These are phyloP conservation scores for Cyberlindnera samutprakarnensis DNA, from an alignment of 805 yeast genomes.

Conservation along the genomic window DNA sequence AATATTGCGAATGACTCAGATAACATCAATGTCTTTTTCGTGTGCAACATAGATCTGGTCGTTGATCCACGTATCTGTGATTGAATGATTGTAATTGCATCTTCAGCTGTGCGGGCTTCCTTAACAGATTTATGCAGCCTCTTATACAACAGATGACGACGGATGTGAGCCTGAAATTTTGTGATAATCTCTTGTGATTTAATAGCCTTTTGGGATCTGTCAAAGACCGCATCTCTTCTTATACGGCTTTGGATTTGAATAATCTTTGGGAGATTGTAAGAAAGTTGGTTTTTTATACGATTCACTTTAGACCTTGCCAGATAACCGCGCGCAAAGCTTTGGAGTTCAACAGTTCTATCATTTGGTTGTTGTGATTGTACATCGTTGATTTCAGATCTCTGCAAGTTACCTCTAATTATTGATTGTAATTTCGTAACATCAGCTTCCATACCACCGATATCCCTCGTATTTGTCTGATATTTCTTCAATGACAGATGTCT, in stretches of 20 bases:
- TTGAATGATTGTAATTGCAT: slow-evolving; percentile 30
- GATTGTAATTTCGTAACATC: slow-evolving; percentile 28
- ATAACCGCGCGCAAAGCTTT: slow-evolving; percentile 36
- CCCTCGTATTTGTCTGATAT: slow-evolving; percentile 23
- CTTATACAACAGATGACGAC: slow-evolving; percentile 26
- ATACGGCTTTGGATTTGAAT: slow-evolving; percentile 13
- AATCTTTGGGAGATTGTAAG: slow-evolving; percentile 12
- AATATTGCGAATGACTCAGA: slow-evolving; percentile 19
- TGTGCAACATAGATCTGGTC: slow-evolving; percentile 6
- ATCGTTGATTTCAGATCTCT: slow-evolving; percentile 8
- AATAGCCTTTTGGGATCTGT: slow-evolving; percentile 1
- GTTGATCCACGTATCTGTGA: slow-evolving; percentile 26
- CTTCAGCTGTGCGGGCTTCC: slow-evolving; percentile 19
- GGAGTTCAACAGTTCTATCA: slow-evolving; percentile 24
- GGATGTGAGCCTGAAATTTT: slow-evolving; percentile 29
- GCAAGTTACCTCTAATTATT: slow-evolving; percentile 25
- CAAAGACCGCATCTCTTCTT: slow-evolving; percentile 7
- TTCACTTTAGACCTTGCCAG: slow-evolving; percentile 22
- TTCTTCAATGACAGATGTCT: slow-evolving; percentile 32
- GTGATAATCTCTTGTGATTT: slow-evolving; percentile 14
- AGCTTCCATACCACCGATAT: slow-evolving; percentile 11
- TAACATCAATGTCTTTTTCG: slow-evolving; percentile 1
- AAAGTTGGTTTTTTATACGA: slow-evolving; percentile 9
- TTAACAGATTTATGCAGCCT: slow-evolving; percentile 13
- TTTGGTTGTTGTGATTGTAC: slow-evolving; percentile 7